These are phyloP conservation scores for Rhizopogon salebrosus DNA, from an alignment of 768 basidiomycete genomes.

Conservation along the genomic window DNA sequence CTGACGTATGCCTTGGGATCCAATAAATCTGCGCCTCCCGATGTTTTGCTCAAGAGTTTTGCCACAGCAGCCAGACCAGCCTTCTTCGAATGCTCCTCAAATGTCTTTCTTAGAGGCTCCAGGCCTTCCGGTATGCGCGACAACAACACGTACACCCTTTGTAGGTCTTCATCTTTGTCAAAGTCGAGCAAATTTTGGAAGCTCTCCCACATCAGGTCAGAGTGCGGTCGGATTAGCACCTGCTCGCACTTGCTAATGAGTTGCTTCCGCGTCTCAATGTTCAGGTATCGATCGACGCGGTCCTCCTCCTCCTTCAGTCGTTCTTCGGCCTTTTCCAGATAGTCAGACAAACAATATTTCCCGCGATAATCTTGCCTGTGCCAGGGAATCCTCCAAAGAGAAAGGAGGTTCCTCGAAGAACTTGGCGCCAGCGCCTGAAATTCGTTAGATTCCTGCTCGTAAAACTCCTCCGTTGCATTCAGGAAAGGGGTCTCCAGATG, in stretches of 20 bases:
- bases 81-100: constrained; percentile 93
- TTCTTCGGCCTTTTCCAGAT: constrained; percentile 91
- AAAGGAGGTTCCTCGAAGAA: too few species aligned
- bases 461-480: constrained; percentile 83
- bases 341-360: constrained; percentile 90
- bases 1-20: constrained; percentile 96
- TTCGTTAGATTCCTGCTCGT: constrained; percentile 85
- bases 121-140: constrained; percentile 87
- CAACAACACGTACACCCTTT: constrained; percentile 91
- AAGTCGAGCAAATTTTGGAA: constrained; percentile 88
- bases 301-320: constrained; percentile 92
- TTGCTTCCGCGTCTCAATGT: constrained; percentile 81
- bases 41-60: constrained; percentile 54
- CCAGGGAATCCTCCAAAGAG: too few species aligned
- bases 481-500: constrained; percentile 91
- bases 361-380: too few species aligned
- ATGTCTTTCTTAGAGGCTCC: constrained; percentile 85
- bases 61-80: constrained; percentile 80
- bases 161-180: constrained; percentile 92
- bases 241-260: constrained; percentile 83
- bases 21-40: constrained; percentile 56
- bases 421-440: too few species aligned
- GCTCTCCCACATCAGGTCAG: constrained; percentile 84
- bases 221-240: constrained; percentile 84
- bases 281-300: constrained; percentile 89